Percentiles rank a stretch among this genome's conserved stretches.
These are phyloP conservation scores for Suhomyces emberorum DNA, from an alignment of 805 yeast genomes.

Conservation along the genomic window DNA sequence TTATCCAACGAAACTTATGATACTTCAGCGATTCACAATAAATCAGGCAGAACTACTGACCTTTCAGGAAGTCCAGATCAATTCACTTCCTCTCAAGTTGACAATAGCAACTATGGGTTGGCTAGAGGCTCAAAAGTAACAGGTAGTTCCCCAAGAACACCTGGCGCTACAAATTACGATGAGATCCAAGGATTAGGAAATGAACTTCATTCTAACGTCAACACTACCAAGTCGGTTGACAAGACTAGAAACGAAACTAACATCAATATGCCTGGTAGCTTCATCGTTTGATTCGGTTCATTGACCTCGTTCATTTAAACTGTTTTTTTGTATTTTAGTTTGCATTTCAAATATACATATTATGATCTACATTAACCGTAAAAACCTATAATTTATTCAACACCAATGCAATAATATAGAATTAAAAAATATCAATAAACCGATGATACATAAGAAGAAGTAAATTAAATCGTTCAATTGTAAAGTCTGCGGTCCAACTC, in stretches of 20 bases:
- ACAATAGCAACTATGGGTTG: background rate
- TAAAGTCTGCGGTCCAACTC: constrained; percentile 72
- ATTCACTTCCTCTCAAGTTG: background rate
- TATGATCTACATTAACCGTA: too few relatives aligned
- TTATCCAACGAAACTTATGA: background rate
- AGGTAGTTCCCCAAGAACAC: background rate
- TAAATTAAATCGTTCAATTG: constrained; percentile 21
- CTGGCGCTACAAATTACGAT: background rate
- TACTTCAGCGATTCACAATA: background rate
- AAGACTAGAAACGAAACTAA: too few relatives aligned
- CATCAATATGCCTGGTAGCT: constrained; percentile 4
- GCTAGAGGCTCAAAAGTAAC: background rate
- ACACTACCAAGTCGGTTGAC: too few relatives aligned
- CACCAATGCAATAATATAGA: too few relatives aligned
- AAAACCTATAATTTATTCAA: too few relatives aligned
- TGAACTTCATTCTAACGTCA: too few relatives aligned
- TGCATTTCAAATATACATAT: too few relatives aligned
- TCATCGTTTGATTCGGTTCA: too few relatives aligned
- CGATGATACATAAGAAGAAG: background rate
- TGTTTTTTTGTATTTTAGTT: too few relatives aligned
- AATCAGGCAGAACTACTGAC: background rate
- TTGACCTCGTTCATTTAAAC: too few relatives aligned
- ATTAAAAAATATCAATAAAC: background rate
- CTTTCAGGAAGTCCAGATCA: background rate
- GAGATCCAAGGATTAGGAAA: too few relatives aligned